These are phyloP conservation scores for Solanum infundibuliforme DNA, from an alignment of 257 asterid species.

Conservation along the genomic window DNA sequence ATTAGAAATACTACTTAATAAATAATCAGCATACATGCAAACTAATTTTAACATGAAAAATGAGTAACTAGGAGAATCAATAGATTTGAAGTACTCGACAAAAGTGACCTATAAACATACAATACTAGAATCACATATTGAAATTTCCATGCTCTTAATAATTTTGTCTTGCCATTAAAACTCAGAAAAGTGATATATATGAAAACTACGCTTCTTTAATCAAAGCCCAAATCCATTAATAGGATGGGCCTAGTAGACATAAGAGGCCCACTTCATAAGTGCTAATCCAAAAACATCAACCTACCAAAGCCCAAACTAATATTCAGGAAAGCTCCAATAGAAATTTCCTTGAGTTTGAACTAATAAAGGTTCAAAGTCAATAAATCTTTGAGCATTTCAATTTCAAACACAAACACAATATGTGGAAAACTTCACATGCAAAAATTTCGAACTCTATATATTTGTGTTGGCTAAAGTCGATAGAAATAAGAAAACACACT, in stretches of 20 bases:
- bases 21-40: too few species aligned
- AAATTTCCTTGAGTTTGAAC: background rate
- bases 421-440: background rate
- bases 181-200: too few species aligned
- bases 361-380: background rate
- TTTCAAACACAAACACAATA: background rate
- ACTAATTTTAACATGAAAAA: too few species aligned
- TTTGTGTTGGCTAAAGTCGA: background rate
- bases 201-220: background rate
- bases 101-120: too few species aligned
- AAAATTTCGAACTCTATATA: background rate
- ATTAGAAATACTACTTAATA: too few species aligned
- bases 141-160: too few species aligned
- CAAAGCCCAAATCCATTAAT: background rate
- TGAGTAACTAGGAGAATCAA: too few species aligned
- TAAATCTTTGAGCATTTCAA: background rate
- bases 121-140: too few species aligned
- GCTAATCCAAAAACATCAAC: background rate
- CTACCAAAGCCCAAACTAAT: too few species aligned
- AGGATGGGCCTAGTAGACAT: background rate
- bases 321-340: too few species aligned
- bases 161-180: too few species aligned
- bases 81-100: too few species aligned
- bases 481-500: background rate
- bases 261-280: background rate